A percentile compares a stretch with the other conserved stretches of the same genome.
Evolutionary conservation across 1,284 basidiomycete species (phyloP).

Genomic region (Irpex sp.): DNA sequence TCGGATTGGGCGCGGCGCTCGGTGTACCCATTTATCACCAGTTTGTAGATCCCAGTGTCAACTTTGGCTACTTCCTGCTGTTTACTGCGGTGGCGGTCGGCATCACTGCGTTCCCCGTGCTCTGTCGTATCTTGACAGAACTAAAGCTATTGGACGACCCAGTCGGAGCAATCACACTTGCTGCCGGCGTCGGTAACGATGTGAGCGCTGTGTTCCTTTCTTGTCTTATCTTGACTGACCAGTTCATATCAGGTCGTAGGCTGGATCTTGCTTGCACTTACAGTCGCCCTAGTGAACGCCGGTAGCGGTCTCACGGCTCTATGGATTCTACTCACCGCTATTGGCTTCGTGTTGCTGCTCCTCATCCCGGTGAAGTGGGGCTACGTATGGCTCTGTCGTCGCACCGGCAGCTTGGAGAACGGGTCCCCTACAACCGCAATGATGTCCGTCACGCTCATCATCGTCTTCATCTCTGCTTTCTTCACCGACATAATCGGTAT

Average conservation of each 20-base stretch:
- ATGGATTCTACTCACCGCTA: slow-evolving; percentile 56
- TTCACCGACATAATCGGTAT: slow-evolving; percentile 87
- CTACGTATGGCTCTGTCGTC: slow-evolving; percentile 63
- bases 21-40: slow-evolving; percentile 60
- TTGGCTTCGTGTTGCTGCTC: slow-evolving; percentile 58
- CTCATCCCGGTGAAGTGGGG: slow-evolving; percentile 65
- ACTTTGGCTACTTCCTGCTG: slow-evolving; percentile 67
- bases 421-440: slow-evolving; percentile 72
- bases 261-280: slow-evolving; percentile 48
- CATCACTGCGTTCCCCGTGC: slow-evolving; percentile 66
- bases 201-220: slow-evolving; percentile 6
- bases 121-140: slow-evolving; percentile 57
- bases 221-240: neutral
- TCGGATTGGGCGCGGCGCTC: slow-evolving; percentile 63
- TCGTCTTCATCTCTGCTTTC: slow-evolving; percentile 79
- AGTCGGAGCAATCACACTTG: slow-evolving; percentile 65
- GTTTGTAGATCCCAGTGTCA: slow-evolving; percentile 49
- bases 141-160: slow-evolving; percentile 50
- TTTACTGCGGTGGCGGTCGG: slow-evolving; percentile 64
- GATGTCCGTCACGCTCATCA: slow-evolving; percentile 76
- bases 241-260: slow-evolving; percentile 36
- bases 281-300: slow-evolving; percentile 63
- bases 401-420: slow-evolving; percentile 73
- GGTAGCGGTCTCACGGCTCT: slow-evolving; percentile 50
- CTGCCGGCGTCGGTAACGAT: slow-evolving; percentile 73